phyloP scores from a whole-genome alignment of 2,329 filamentous ascomycete species.

The Zymoseptoria crescenta region DNA sequence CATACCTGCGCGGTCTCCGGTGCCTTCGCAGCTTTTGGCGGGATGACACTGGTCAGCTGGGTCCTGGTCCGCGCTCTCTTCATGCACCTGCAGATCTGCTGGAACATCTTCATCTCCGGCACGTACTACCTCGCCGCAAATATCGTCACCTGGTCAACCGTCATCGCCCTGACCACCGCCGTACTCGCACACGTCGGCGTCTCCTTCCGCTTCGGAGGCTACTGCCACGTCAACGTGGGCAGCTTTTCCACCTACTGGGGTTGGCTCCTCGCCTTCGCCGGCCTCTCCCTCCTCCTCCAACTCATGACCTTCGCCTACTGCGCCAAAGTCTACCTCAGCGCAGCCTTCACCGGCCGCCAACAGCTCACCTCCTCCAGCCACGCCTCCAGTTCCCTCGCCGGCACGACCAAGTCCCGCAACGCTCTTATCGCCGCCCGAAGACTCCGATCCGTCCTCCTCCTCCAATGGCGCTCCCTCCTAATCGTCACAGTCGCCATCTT shows the following conservation, averaged over 20 bases:
- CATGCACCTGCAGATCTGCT: slow-evolving; percentile 41
- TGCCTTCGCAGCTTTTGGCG: slow-evolving; percentile 67
- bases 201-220: slow-evolving; percentile 61
- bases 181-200: slow-evolving; percentile 40
- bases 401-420: slow-evolving; percentile 12
- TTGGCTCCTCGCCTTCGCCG: slow-evolving; percentile 31
- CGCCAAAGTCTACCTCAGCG: slow-evolving; percentile 28
- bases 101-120: slow-evolving; percentile 28
- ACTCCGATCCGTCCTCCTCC: slow-evolving; percentile 67
- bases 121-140: slow-evolving; percentile 28
- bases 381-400: slow-evolving; percentile 12
- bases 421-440: slow-evolving; percentile 62
- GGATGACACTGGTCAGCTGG: slow-evolving; percentile 74
- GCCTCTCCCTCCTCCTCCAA: slow-evolving; percentile 29
- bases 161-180: slow-evolving; percentile 26
- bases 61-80: slow-evolving; percentile 49
- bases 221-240: slow-evolving; percentile 75
- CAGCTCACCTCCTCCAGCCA: slow-evolving; percentile 5
- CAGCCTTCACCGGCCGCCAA: slow-evolving; percentile 14
- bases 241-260: slow-evolving; percentile 32
- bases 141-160: slow-evolving; percentile 24
- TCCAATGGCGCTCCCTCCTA: slow-evolving; percentile 77
- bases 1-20: slow-evolving; percentile 74
- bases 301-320: slow-evolving; percentile 30
- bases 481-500: slow-evolving; percentile 69